phyloP scores from a whole-genome alignment of 495 filamentous ascomycete genomes.

The Penicillium longicatenatum region DNA sequence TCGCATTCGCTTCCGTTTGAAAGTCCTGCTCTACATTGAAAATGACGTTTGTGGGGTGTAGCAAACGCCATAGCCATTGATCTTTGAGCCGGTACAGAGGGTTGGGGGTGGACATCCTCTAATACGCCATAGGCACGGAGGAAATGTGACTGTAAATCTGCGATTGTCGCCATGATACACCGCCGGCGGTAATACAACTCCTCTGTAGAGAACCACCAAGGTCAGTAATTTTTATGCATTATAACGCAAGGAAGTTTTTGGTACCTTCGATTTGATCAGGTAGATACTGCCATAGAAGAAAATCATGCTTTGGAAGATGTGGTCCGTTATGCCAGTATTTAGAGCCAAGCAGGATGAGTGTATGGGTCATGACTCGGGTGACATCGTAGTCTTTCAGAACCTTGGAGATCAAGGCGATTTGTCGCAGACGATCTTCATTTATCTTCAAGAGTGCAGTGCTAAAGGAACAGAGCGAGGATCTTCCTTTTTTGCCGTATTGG shows the following conservation, averaged over 20 bases:
- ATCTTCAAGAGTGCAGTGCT: slow-evolving; percentile 25
- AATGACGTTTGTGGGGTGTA: slow-evolving; percentile 28
- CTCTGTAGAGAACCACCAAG: slow-evolving; percentile 40
- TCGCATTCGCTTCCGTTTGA: slow-evolving; percentile 76
- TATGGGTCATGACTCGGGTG: slow-evolving; percentile 38
- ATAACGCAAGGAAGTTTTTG: slow-evolving; percentile 14
- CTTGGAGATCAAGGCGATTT: slow-evolving; percentile 38
- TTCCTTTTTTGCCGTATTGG: slow-evolving; percentile 8
- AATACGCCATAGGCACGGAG: slow-evolving; percentile 61
- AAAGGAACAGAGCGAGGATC: neutral
- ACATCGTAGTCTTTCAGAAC: slow-evolving; percentile 29
- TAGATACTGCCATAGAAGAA: slow-evolving; percentile 72
- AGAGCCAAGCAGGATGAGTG: slow-evolving; percentile 69
- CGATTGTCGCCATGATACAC: slow-evolving; percentile 71
- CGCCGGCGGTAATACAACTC: slow-evolving; percentile 72
- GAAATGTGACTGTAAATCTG: slow-evolving; percentile 75
- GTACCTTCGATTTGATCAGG: slow-evolving; percentile 71
- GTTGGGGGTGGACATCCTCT: slow-evolving; percentile 29
- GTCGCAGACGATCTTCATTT: slow-evolving; percentile 45
- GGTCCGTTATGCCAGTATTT: slow-evolving; percentile 55
- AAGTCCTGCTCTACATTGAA: slow-evolving; percentile 77
- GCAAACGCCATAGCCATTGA: slow-evolving; percentile 16
- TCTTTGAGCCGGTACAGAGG: neutral
- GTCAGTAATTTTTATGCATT: neutral
- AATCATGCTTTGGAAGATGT: slow-evolving; percentile 25